phyloP scores from a whole-genome alignment of 2,329 filamentous ascomycete genomes.

The Septoria linicola region DNA sequence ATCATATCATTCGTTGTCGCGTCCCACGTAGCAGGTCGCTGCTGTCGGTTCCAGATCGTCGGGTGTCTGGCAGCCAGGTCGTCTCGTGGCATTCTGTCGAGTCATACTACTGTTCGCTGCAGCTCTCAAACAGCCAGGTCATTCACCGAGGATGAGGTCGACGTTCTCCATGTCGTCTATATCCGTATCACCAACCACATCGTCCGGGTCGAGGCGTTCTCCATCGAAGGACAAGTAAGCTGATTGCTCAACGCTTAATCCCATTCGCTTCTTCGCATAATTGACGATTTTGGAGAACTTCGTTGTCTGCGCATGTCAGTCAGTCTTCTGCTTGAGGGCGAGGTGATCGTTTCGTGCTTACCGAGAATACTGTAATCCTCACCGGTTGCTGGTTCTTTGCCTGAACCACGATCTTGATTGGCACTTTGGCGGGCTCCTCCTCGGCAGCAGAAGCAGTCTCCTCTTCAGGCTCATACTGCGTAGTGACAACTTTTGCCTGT shows the following conservation, averaged over 20 bases:
- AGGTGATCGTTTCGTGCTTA: constrained; percentile 38
- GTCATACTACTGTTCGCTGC: not conserved
- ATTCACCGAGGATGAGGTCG: constrained; percentile 66
- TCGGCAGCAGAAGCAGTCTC: constrained; percentile 14
- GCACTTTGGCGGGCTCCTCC: constrained; percentile 19
- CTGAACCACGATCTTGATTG: constrained; percentile 52
- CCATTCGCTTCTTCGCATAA: constrained; percentile 58
- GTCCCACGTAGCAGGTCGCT: constrained; percentile 8
- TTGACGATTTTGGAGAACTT: constrained; percentile 61
- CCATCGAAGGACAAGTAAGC: constrained; percentile 73
- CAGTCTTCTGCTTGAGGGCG: constrained; percentile 26
- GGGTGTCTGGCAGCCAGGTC: constrained; percentile 7
- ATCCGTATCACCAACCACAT: constrained; percentile 64
- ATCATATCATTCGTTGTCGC: constrained; percentile 10
- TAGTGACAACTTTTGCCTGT: constrained; percentile 18
- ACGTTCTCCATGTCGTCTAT: constrained; percentile 73
- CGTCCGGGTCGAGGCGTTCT: constrained; percentile 62
- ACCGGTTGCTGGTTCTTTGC: constrained; percentile 53
- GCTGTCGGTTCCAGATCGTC: constrained; percentile 8
- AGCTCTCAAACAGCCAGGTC: no score
- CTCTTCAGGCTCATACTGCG: constrained; percentile 6
- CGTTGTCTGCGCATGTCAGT: constrained; percentile 56
- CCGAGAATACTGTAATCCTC: constrained; percentile 50
- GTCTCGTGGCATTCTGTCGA: constrained; percentile 5
- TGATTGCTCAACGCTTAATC: constrained; percentile 52